Evolutionary conservation across 345 rosid genomes (phyloP).

Genomic region (Garcia nutans): DNA sequence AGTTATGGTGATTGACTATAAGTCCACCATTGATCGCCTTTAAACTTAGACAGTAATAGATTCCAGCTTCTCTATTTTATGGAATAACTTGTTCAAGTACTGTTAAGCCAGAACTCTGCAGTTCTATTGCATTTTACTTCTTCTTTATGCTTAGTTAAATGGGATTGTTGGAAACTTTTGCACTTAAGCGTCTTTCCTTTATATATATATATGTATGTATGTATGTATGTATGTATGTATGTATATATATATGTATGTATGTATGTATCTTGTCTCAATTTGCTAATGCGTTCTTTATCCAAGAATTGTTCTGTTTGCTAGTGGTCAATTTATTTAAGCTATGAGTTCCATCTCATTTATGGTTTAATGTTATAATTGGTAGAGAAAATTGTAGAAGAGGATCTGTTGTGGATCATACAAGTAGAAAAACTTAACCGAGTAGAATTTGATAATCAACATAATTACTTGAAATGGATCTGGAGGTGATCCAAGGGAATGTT

Average conservation of each 20-base stretch:
- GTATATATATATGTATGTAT: too few relatives aligned
- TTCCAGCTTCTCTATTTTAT: background rate
- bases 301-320: background rate
- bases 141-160: background rate
- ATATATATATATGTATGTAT: too few relatives aligned
- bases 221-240: too few relatives aligned
- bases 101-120: too few relatives aligned
- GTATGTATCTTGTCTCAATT: background rate
- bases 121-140: background rate
- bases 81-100: background rate
- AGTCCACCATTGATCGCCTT: background rate
- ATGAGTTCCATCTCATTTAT: background rate
- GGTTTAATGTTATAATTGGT: too few relatives aligned
- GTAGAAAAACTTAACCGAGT: too few relatives aligned
- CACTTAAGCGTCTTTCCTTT: background rate
- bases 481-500: too few relatives aligned
- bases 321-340: background rate
- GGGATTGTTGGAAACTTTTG: background rate
- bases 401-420: too few relatives aligned
- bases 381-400: background rate
- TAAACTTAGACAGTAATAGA: background rate
- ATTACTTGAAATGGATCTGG: too few relatives aligned
- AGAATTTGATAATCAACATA: too few relatives aligned
- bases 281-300: background rate
- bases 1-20: constrained; percentile 61